Conservation (phyloP, 2,329 filamentous ascomycete species). For the Aspergillus quadricinctus region DNA sequence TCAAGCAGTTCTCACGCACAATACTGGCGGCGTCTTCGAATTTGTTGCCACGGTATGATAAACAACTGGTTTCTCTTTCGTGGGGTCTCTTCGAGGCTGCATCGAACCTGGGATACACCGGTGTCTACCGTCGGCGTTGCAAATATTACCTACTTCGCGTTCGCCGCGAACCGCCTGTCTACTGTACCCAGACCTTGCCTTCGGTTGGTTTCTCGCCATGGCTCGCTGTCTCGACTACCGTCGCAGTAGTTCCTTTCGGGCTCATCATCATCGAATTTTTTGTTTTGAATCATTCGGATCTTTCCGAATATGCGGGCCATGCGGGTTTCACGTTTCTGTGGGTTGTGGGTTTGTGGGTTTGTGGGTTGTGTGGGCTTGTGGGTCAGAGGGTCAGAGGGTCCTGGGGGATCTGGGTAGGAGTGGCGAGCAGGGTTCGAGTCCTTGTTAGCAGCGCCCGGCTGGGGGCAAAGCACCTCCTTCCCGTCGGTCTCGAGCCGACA, state of each 20-base stretch:
- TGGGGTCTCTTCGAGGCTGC: neutral
- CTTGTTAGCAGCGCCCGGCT: neutral
- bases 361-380: conserved; percentile 30
- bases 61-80: neutral
- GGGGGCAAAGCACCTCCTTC: neutral
- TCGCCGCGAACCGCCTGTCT: neutral
- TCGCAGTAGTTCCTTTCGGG: neutral
- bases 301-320: neutral
- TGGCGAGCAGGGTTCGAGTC: neutral
- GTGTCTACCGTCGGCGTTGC: neutral
- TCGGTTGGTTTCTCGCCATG: neutral
- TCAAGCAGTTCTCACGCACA: neutral
- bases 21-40: neutral
- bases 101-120: neutral
- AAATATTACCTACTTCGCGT: neutral
- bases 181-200: neutral
- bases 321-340: neutral
- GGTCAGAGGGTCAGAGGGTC: conserved; percentile 2
- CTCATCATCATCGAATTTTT: neutral
- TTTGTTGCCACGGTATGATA: neutral
- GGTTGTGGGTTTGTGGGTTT: conserved; percentile 25
- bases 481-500: neutral
- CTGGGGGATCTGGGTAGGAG: neutral
- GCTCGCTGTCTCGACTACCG: neutral
- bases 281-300: neutral